Evolutionary conservation across 2,329 filamentous ascomycete species (phyloP), one percentile per base, ranked within the genome.

Genomic region (Tolypocladium amazonense): DNA sequence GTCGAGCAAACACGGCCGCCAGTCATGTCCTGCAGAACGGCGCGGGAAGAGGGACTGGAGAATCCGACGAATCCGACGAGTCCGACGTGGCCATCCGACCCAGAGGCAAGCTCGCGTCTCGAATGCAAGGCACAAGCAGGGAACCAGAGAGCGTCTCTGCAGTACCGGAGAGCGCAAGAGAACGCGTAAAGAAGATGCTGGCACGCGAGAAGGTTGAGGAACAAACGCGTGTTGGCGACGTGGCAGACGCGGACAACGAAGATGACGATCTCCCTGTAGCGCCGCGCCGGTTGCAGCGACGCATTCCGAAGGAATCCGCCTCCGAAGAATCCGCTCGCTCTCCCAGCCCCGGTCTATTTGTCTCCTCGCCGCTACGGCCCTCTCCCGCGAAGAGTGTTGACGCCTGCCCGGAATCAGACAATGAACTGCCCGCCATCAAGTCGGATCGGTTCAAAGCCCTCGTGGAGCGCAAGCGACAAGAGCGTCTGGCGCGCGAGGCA

Each of bases 381-480:
- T 75, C 71, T 12, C 69, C 71, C 47, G 53, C 65, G 15, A 70
- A 70, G 58, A 63, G 65, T 37, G 57, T 63, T 3, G 67, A 65
- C 23, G 68, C 73, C 43, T 77, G 74, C 47, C 71, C 71, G 2
- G 76, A 74, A 54, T 77, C 73, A 3, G 81, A 83, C 27, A 73
- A 75, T 12, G 79, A 82, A 8, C 60, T 83, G 1, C 78, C 82
- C 7, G 62, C 73, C 14, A 63, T 73, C 58, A 76, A 80, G 62
- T 81, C 84, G 56, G 77, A 82, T 47, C 84, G 87, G 6, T 87
- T 96, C 67, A 78, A 85, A 62, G 88, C 87, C 9, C 81, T 95
- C 0, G 82, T 94, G 14, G 85, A 85, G 54, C 83, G 85, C 66
- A 94, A 93, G 68, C 83, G 86, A 56, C 81, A 86, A 62, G 88